These are phyloP conservation scores for Lonicera japonica DNA, from an alignment of 129 eudicot species.

Conservation along the genomic window DNA sequence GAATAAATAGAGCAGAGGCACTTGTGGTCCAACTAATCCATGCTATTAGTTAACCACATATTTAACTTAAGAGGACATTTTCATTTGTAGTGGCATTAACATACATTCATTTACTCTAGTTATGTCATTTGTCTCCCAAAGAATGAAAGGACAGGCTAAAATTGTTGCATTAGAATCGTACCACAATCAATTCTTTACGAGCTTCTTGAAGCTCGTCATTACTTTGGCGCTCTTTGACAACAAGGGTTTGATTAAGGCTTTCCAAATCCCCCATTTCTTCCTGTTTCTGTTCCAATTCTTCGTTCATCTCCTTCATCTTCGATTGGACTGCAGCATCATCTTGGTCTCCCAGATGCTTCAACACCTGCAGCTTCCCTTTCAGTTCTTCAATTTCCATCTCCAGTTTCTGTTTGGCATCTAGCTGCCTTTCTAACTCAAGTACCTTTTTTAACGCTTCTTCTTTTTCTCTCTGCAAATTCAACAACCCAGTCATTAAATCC, in stretches of 20 bases:
- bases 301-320: slow-evolving; percentile 60
- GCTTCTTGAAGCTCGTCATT: slow-evolving; percentile 90
- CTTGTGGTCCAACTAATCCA: background rate
- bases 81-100: background rate
- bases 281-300: slow-evolving; percentile 46
- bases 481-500: slow-evolving; percentile 12
- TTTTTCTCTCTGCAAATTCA: slow-evolving; percentile 65
- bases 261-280: slow-evolving; percentile 55
- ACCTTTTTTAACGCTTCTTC: slow-evolving; percentile 70
- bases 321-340: slow-evolving; percentile 73
- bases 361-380: slow-evolving; percentile 82
- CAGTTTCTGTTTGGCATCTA: slow-evolving; percentile 78
- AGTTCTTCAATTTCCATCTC: slow-evolving; percentile 90
- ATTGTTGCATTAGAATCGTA: slow-evolving; percentile 17
- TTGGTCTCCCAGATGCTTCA: slow-evolving; percentile 78
- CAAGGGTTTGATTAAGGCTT: slow-evolving; percentile 45
- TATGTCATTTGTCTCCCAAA: background rate
- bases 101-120: background rate
- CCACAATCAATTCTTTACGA: slow-evolving; percentile 66
- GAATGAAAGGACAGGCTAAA: slow-evolving; percentile 4
- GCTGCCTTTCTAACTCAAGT: slow-evolving; percentile 60
- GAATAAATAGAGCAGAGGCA: background rate
- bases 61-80: background rate
- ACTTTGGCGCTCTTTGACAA: slow-evolving; percentile 61
- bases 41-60: background rate